phyloP scores from a whole-genome alignment of 108 stramenopile species.

The Pseudonitzschia pungens region DNA sequence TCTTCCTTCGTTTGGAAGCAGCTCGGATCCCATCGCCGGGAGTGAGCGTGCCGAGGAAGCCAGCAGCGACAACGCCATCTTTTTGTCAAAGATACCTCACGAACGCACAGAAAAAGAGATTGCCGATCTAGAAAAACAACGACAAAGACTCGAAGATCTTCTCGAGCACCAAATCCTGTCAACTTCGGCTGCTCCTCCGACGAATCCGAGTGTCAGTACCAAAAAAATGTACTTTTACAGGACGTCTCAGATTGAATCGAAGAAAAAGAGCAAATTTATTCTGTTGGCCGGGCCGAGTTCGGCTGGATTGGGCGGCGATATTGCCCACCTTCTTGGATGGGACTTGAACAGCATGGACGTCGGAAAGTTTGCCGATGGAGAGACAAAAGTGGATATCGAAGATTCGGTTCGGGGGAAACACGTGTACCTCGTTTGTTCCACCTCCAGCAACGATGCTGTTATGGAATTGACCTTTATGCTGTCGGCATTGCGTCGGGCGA shows the following conservation, averaged over 20 bases:
- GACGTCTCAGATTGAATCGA: slow-evolving; percentile 47
- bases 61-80: slow-evolving; percentile 22
- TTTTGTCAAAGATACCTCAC: slow-evolving; percentile 8
- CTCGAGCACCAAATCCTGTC: background rate
- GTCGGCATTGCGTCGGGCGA: slow-evolving; percentile 67
- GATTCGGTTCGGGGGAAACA: slow-evolving; percentile 80
- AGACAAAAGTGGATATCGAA: slow-evolving; percentile 61
- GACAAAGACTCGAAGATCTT: background rate
- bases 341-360: slow-evolving; percentile 59
- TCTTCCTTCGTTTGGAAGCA: slow-evolving; percentile 44
- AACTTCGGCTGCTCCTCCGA: background rate
- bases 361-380: slow-evolving; percentile 78
- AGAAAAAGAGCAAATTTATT: slow-evolving; percentile 56
- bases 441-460: slow-evolving; percentile 62
- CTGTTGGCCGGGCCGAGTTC: slow-evolving; percentile 74
- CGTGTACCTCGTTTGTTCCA: slow-evolving; percentile 75
- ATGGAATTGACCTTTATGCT: slow-evolving; percentile 82
- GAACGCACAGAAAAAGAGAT: slow-evolving; percentile 15
- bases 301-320: slow-evolving; percentile 62
- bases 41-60: slow-evolving; percentile 6
- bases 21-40: slow-evolving; percentile 46
- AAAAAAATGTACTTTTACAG: slow-evolving; percentile 81
- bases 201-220: slow-evolving; percentile 54
- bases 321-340: slow-evolving; percentile 77
- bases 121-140: slow-evolving; percentile 8